Evolutionary conservation across 2,329 filamentous ascomycete genomes (phyloP).

Genomic region (Trichoderma sp.): DNA sequence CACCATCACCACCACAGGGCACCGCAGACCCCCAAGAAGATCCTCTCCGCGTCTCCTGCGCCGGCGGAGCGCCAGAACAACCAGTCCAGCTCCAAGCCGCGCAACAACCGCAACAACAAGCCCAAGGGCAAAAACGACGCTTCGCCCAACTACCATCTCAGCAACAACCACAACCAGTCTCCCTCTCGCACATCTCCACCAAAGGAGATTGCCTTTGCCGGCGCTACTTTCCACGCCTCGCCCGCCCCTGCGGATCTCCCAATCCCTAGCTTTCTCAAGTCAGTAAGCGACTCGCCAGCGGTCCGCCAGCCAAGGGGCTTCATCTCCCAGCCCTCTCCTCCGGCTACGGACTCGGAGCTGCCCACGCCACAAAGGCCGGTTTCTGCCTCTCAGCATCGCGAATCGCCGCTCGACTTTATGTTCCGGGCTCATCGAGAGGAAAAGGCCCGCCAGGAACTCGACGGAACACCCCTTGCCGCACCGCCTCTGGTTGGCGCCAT

Average conservation of each 20-base stretch:
- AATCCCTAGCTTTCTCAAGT: constrained; percentile 83
- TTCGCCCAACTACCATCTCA: constrained; percentile 46
- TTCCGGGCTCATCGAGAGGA: constrained; percentile 87
- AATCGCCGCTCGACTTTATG: constrained; percentile 86
- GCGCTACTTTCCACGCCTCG: constrained; percentile 92
- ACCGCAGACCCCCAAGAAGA: constrained; percentile 55
- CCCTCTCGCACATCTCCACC: constrained; percentile 47
- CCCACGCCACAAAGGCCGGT: constrained; percentile 49
- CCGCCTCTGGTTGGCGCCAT: constrained; percentile 52
- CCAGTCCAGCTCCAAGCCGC: constrained; percentile 38
- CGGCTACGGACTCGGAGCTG: constrained; percentile 57
- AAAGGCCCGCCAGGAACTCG: constrained; percentile 63
- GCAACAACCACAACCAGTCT: constrained; percentile 50
- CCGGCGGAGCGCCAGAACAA: constrained; percentile 34
- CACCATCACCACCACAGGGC: constrained; percentile 35
- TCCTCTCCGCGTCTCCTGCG: constrained; percentile 43
- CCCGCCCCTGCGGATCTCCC: constrained; percentile 89
- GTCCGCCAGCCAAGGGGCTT: constrained; percentile 43
- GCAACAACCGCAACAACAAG: constrained; percentile 39
- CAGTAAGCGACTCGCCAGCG: constrained; percentile 66
- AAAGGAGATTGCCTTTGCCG: constrained; percentile 73
- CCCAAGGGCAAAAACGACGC: constrained; percentile 40
- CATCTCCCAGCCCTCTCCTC: constrained; percentile 53
- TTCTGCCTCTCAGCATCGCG: constrained; percentile 45
- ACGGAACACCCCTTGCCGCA: constrained; percentile 53